Conservation (phyloP, 2,329 filamentous ascomycete genomes). For the Biscogniauxia marginata region DNA sequence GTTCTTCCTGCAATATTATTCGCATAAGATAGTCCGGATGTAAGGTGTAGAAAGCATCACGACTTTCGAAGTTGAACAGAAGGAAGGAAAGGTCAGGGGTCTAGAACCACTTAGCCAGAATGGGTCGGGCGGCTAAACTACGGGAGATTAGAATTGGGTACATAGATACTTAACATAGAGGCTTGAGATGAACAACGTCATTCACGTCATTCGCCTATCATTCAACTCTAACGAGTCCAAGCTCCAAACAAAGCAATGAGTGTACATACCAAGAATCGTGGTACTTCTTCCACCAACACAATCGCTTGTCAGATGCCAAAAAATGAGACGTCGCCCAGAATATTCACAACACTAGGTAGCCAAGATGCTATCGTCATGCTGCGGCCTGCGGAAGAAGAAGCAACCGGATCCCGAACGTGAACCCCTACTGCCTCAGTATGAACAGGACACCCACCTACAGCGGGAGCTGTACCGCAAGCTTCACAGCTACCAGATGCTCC, state of each 20-base stretch:
- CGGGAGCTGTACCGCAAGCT: constrained; percentile 81
- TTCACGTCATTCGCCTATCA: neutral
- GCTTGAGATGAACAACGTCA: neutral
- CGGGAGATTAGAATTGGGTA: neutral
- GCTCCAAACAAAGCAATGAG: neutral
- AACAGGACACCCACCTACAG: constrained; percentile 78
- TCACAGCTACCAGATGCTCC: constrained; percentile 88
- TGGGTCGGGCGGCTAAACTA: too few species aligned
- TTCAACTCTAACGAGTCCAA: neutral
- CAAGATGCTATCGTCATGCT: constrained; percentile 59
- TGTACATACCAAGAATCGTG: too few species aligned
- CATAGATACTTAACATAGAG: neutral
- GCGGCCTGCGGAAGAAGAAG: constrained; percentile 54
- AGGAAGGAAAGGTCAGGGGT: too few species aligned
- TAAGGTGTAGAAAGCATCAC: too few species aligned
- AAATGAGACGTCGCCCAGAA: neutral
- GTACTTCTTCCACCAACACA: too few species aligned
- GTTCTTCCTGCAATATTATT: too few species aligned
- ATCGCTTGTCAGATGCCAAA: neutral
- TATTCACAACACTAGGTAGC: neutral
- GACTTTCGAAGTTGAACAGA: too few species aligned
- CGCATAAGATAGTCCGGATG: too few species aligned
- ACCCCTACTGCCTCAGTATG: constrained; percentile 79
- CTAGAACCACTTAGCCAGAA: too few species aligned
- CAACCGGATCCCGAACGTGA: constrained; percentile 61